A percentile compares a stretch with the other conserved stretches of the same genome.
phyloP scores from a whole-genome alignment of 768 basidiomycete genomes.

The Sarcomyxa edulis region DNA sequence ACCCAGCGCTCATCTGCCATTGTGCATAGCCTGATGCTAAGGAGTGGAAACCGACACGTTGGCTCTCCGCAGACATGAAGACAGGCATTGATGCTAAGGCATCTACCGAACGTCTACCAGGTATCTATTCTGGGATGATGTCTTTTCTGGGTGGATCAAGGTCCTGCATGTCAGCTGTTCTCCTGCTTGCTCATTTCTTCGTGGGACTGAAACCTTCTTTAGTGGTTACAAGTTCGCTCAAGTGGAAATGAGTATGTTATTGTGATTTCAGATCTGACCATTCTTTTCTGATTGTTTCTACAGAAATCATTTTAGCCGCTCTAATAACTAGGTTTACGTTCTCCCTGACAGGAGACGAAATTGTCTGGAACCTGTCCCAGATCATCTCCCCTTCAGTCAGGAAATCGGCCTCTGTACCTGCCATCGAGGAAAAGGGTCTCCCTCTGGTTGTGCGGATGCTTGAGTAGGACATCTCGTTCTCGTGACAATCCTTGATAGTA shows the following conservation, averaged over 20 bases:
- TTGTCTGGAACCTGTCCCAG: slow-evolving; percentile 44
- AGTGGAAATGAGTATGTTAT: slow-evolving; percentile 47
- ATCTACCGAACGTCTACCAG: no score
- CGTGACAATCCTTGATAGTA: no score
- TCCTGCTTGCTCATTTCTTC: not conserved
- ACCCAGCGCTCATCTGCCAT: not conserved
- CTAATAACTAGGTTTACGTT: slow-evolving; percentile 32
- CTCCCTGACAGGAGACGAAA: slow-evolving; percentile 25
- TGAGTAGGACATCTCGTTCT: no score
- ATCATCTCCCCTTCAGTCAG: slow-evolving; percentile 43
- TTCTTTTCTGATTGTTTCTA: not conserved
- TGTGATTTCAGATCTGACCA: not conserved
- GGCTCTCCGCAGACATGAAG: slow-evolving; percentile 26
- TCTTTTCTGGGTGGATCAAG: slow-evolving; percentile 51
- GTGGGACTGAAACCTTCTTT: not conserved
- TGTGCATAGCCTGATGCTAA: slow-evolving; percentile 22
- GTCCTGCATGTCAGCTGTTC: slow-evolving; percentile 44
- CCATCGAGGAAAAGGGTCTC: no score
- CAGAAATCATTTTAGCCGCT: slow-evolving; percentile 35
- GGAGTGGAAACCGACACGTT: slow-evolving; percentile 52
- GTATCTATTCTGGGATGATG: slow-evolving; percentile 48
- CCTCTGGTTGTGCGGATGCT: no score
- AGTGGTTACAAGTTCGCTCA: slow-evolving; percentile 52
- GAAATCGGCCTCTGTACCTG: no score
- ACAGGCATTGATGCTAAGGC: slow-evolving; percentile 8